Evolutionary conservation across 768 basidiomycete species (phyloP), one percentile per base, ranked within the genome.

Genomic region (Tephrocybe sp.): DNA sequence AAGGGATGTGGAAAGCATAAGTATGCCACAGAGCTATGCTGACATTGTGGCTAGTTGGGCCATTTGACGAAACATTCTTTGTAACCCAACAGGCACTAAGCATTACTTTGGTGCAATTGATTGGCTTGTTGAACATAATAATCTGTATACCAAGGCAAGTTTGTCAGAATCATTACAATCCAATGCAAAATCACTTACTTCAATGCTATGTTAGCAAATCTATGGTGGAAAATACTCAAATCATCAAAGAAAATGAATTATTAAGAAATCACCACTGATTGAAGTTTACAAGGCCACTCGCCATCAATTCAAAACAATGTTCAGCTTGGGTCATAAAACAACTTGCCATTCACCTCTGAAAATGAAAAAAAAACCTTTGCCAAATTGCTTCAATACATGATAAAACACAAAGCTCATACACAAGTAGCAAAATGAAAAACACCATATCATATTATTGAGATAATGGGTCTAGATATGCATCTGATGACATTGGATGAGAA

Each of bases 51-150:
- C n/a, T n/a, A n/a, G n/a, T n/a, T n/a, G n/a, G n/a, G 66, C 64
- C 11, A 56, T 70, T 15, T 37, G 57, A 1, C 61, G 59, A 42
- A 64, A 67, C 39, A 65, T 68, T 6, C 65, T 70, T 26, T 38
- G 61, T 4, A 77, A 76, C 47, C 74, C 69, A 0, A 72, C 63
- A 0, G 72, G 74, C 0, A 60, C 61, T 26, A 39, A 48, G 5
- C 57, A 60, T 2, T 49, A 52, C 0, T 78, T 67, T 30, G 53
- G 64, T 0, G 64, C 60, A 0, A 56, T 74, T 2, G 74, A 77
- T 42, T 77, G 73, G 74, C 44, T 66, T 8, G 57, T 73, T 1
- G 73, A 79, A 49, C 58, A 69, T 2, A 69, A 74, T 25, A 77
- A 77, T 48, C 61, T 75, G 1, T 73, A 66, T n/a, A 73, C 63